A percentile compares a stretch with the other conserved stretches of the same genome.
phyloP scores from a whole-genome alignment of 1,139 yeast species.

The Torulaspora pretoriensis region DNA sequence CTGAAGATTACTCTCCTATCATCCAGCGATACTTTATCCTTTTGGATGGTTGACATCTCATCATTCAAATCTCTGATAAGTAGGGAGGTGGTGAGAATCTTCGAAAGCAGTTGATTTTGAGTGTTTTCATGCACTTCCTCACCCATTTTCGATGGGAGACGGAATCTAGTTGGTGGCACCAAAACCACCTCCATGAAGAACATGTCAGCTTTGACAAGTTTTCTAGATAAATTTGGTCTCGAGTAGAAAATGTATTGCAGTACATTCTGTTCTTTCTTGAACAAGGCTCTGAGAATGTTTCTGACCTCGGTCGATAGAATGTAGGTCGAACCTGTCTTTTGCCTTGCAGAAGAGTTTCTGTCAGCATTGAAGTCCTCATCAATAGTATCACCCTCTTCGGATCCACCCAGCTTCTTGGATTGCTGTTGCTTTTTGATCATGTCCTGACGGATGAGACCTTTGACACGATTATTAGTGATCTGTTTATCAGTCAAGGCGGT shows the following conservation, averaged over 20 bases:
- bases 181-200: constrained; percentile 83
- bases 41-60: constrained; percentile 57
- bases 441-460: constrained; percentile 71
- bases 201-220: constrained; percentile 67
- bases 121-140: constrained; percentile 94
- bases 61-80: constrained; percentile 86
- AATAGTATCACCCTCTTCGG: constrained; percentile 28
- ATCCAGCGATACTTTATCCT: constrained; percentile 60
- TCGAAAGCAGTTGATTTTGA: constrained; percentile 82
- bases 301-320: constrained; percentile 83
- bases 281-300: constrained; percentile 69
- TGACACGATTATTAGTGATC: constrained; percentile 70
- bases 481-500: constrained; percentile 80
- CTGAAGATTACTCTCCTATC: constrained; percentile 77
- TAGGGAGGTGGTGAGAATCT: constrained; percentile 72
- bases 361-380: constrained; percentile 35
- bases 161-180: constrained; percentile 95
- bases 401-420: constrained; percentile 27
- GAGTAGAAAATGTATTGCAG: constrained; percentile 69
- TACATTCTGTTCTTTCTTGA: constrained; percentile 62
- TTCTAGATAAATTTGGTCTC: constrained; percentile 55
- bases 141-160: constrained; percentile 95
- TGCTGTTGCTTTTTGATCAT: constrained; percentile 48
- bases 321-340: constrained; percentile 73
- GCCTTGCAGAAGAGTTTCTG: constrained; percentile 44